Conservation (phyloP, 83 land plant species). For the Larix sibirica region DNA sequence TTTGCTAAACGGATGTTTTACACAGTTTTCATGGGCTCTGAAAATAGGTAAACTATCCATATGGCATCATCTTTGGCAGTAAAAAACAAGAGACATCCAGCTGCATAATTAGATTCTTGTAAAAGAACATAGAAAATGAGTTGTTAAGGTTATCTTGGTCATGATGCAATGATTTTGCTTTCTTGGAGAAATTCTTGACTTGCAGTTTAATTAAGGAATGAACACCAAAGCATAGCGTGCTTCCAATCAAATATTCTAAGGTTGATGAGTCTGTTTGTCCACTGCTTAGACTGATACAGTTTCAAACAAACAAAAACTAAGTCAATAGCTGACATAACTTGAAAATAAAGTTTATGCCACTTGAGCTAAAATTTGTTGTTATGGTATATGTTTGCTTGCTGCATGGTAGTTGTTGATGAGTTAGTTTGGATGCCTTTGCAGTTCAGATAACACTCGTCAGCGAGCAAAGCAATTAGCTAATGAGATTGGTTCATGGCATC, state of each 20-base stretch:
- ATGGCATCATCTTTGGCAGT: neutral
- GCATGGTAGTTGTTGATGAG: neutral
- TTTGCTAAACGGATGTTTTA: constrained; percentile 90
- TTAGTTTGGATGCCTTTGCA: constrained; percentile 24
- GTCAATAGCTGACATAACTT: neutral
- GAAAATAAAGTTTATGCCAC: no score
- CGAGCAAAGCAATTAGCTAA: constrained; percentile 78
- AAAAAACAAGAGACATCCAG: neutral
- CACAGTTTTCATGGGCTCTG: constrained; percentile 96
- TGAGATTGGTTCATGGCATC: constrained; percentile 95
- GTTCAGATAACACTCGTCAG: constrained; percentile 79
- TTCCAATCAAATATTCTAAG: neutral
- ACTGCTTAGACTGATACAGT: neutral
- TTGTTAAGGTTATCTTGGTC: neutral
- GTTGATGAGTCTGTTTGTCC: neutral
- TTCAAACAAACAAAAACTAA: neutral
- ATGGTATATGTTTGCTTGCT: neutral
- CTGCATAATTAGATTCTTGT: no score
- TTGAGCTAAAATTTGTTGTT: neutral
- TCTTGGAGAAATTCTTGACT: neutral
- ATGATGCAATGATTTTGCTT: neutral
- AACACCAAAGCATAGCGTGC: neutral
- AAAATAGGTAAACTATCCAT: constrained; percentile 80
- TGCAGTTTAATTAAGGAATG: neutral
- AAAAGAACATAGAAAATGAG: neutral